These are phyloP conservation scores for Aspergillus saccharolyticus DNA, from an alignment of 495 filamentous ascomycete species.

Conservation along the genomic window DNA sequence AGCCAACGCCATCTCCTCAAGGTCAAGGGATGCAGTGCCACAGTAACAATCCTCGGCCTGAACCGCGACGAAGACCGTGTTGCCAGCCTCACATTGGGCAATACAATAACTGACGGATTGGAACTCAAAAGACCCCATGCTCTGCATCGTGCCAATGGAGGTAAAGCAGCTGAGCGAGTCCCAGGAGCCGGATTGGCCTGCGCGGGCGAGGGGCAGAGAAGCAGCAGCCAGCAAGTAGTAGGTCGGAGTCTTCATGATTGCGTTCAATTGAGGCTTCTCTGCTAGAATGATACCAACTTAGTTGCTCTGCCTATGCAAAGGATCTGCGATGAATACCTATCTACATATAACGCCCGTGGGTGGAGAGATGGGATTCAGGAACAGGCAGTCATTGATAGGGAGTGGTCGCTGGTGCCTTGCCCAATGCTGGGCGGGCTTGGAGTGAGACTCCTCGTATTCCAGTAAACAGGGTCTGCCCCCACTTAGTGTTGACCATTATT, in stretches of 20 bases:
- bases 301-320: no score
- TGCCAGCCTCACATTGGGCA: not conserved
- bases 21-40: not conserved
- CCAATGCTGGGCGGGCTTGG: not conserved
- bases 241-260: not conserved
- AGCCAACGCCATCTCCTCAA: not conserved
- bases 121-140: not conserved
- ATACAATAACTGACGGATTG: not conserved
- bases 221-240: not conserved
- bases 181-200: not conserved
- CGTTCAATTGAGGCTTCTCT: not conserved
- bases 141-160: not conserved
- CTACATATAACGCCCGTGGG: not conserved
- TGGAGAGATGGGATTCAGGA: not conserved
- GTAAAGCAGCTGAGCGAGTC: not conserved
- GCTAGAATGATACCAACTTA: no score
- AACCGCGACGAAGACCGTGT: not conserved
- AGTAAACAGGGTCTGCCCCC: not conserved
- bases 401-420: not conserved
- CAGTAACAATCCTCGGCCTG: not conserved
- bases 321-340: no score
- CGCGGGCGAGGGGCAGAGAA: not conserved
- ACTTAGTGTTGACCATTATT: not conserved
- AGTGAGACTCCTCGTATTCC: not conserved
- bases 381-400: not conserved